Evolutionary conservation across 2,329 filamentous ascomycete genomes (phyloP), one percentile per base, ranked within the genome.

Genomic region (Escovopsis sp.): DNA sequence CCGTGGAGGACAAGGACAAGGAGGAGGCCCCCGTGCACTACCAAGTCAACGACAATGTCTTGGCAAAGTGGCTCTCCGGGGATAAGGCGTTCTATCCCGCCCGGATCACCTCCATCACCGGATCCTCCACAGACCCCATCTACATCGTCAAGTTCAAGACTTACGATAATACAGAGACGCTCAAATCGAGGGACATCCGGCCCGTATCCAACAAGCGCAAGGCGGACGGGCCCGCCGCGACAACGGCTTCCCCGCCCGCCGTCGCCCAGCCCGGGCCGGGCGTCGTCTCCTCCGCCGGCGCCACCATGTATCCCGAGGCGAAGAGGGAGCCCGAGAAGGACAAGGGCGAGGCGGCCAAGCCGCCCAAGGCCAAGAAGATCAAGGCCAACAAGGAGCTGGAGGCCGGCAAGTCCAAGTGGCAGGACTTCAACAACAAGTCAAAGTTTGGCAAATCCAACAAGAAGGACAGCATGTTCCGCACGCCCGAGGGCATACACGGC

Each of bases 391-490:
- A 88, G 60, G 85, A 93, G 58, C 72, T 96, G 23, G 89, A 96
- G 66, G 84, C 80, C 48, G 82, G 83, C 56, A 94, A 94, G 69
- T 84, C 67, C 56, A 94, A 91, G 59, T 98, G 91, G 91, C 83
- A 95, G 59, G 85, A 93, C 49, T 98, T 94, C 61, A 83, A 79
- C 50, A 70, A 73, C 55, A 94, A 93, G 60, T 74, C 72, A 38
- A 88, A 85, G 57, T 68, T 77, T 49, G 75, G 69, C 49, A 82
- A 81, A 59, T 51, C 65, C 4, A 63, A 66, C 36, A 89, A 89
- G 67, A 94, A 94, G 65, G 85, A 94, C 39, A 94, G 86, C 70
- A 95, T 95, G 88, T 95, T 95, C 60, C 80, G 88, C 38, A 95
- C 88, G 3, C 86, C 87, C 0, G 87, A 94, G 30, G 81, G 85